These are phyloP conservation scores for Graphilbum sp. DNA, from an alignment of 2,329 filamentous ascomycete genomes.

Conservation along the genomic window DNA sequence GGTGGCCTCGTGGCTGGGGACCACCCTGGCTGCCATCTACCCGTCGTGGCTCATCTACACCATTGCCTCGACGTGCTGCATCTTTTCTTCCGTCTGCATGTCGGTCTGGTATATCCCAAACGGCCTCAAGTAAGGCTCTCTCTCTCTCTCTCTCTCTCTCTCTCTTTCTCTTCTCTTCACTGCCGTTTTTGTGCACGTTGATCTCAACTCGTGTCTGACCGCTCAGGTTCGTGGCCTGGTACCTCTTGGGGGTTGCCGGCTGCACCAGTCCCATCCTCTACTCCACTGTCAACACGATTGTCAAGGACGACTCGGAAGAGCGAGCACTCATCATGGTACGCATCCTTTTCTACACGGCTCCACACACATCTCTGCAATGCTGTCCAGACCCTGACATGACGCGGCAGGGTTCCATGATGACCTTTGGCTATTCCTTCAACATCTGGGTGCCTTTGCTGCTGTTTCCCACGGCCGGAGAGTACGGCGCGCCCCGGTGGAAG, in stretches of 20 bases:
- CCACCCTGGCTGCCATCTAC: constrained; percentile 32
- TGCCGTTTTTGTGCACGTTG: too few species aligned
- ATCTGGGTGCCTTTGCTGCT: constrained; percentile 27
- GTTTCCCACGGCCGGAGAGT: constrained; percentile 23
- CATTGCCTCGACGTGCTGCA: constrained; percentile 21
- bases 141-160: too few species aligned
- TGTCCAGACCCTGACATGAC: background rate
- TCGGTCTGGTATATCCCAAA: constrained; percentile 32
- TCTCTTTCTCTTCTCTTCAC: too few species aligned
- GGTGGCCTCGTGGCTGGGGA: constrained; percentile 29
- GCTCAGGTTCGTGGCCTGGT: constrained; percentile 26
- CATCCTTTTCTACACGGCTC: too few species aligned
- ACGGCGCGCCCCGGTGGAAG: constrained; percentile 28
- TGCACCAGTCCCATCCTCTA: constrained; percentile 25
- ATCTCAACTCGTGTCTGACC: too few species aligned
- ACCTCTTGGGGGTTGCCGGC: constrained; percentile 20
- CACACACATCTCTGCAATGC: background rate
- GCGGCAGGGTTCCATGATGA: constrained; percentile 26
- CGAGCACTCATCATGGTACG: constrained; percentile 20
- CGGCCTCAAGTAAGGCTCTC: constrained; percentile 26
- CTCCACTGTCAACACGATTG: constrained; percentile 25
- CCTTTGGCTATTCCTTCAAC: constrained; percentile 26
- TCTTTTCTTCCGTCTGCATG: constrained; percentile 26
- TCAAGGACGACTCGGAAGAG: constrained; percentile 23
- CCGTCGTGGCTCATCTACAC: constrained; percentile 31